phyloP scores from a whole-genome alignment of 768 basidiomycete genomes.

The Hypholoma sublateritium region DNA sequence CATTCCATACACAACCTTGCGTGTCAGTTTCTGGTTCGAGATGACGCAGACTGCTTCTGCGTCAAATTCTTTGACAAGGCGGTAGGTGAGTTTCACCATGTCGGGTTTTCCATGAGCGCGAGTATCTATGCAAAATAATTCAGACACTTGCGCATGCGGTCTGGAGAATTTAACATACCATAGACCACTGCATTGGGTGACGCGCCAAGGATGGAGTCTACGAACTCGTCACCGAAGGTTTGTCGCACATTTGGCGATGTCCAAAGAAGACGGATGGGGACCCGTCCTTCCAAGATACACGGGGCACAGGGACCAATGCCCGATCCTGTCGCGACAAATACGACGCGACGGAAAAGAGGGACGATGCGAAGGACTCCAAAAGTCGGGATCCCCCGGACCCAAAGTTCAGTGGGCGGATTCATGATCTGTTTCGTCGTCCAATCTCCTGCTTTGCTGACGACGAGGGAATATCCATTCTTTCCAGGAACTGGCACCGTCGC shows the following conservation, averaged over 20 bases:
- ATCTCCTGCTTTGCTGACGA: constrained; percentile 59
- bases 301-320: constrained; percentile 65
- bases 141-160: not conserved
- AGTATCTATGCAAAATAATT: constrained; percentile 31
- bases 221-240: constrained; percentile 62
- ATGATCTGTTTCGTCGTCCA: constrained; percentile 55
- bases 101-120: constrained; percentile 46
- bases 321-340: constrained; percentile 58
- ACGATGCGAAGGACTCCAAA: constrained; percentile 56
- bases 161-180: constrained; percentile 31
- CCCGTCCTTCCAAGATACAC: constrained; percentile 47
- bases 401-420: constrained; percentile 53
- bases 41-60: constrained; percentile 59
- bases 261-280: constrained; percentile 61
- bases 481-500: constrained; percentile 51
- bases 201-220: constrained; percentile 52
- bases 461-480: constrained; percentile 51
- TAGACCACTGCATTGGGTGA: constrained; percentile 58
- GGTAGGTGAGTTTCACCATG: constrained; percentile 47
- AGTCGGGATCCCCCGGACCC: constrained; percentile 58
- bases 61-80: constrained; percentile 45
- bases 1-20: constrained; percentile 60
- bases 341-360: constrained; percentile 52
- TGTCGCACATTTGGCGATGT: constrained; percentile 59
- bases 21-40: constrained; percentile 56